phyloP scores from a whole-genome alignment of 306 rosid species.

The Phaseolus lunatus region DNA sequence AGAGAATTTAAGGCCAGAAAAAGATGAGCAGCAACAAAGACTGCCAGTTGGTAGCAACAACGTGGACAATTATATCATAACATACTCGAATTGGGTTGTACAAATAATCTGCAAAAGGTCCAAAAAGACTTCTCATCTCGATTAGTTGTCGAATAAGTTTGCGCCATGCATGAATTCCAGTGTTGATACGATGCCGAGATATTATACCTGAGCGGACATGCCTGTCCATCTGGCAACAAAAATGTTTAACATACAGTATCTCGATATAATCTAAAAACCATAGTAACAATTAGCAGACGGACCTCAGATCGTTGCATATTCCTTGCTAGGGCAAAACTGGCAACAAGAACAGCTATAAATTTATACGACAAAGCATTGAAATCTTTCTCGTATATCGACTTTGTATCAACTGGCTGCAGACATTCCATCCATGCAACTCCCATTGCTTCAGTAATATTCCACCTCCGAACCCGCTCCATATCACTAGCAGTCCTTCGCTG shows the following conservation, averaged over 20 bases:
- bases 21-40: slow-evolving; percentile 36
- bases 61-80: slow-evolving; percentile 40
- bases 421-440: slow-evolving; percentile 99
- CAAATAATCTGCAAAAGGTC: slow-evolving; percentile 75
- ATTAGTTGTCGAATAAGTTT: slow-evolving; percentile 83
- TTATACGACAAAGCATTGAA: slow-evolving; percentile 90
- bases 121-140: slow-evolving; percentile 91
- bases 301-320: slow-evolving; percentile 99
- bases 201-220: slow-evolving; percentile 72
- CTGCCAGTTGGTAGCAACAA: slow-evolving; percentile 40
- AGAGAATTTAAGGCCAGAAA: slow-evolving; percentile 38
- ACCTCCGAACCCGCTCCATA: slow-evolving; percentile 86
- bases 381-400: slow-evolving; percentile 93
- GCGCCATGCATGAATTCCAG: slow-evolving; percentile 89
- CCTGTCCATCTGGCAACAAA: slow-evolving; percentile 83
- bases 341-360: slow-evolving; percentile 92
- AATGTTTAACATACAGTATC: slow-evolving; percentile 46
- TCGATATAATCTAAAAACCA: slow-evolving; percentile 39
- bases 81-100: slow-evolving; percentile 83
- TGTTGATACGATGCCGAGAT: slow-evolving; percentile 65
- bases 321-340: slow-evolving; percentile 96
- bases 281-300: slow-evolving; percentile 40
- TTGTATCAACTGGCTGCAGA: slow-evolving; percentile 93
- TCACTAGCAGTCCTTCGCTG: slow-evolving; percentile 87
- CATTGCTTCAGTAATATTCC: slow-evolving; percentile 96